phyloP scores from a whole-genome alignment of 345 rosid species.

The Brassica nigra region DNA sequence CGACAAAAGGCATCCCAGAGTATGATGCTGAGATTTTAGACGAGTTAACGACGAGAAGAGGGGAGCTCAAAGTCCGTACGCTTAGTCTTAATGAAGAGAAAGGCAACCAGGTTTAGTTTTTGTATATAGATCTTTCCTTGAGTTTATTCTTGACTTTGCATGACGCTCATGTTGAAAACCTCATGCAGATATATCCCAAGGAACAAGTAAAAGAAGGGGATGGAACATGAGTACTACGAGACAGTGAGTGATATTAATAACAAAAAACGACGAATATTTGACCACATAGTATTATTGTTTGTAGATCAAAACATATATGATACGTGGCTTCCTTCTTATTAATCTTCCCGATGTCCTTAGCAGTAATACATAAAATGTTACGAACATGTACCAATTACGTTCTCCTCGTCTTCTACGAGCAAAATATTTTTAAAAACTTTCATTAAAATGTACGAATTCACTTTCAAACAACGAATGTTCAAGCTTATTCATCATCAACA shows the following conservation, averaged over 20 bases:
- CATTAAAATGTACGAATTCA: not conserved
- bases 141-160: not conserved
- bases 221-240: conserved; percentile 10
- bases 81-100: conserved; percentile 43
- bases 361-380: not conserved
- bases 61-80: conserved; percentile 67
- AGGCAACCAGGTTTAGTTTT: conserved; percentile 36
- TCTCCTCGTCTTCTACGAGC: not conserved
- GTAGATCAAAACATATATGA: conserved; percentile 9
- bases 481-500: not conserved
- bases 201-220: conserved; percentile 2
- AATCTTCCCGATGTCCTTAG: not conserved
- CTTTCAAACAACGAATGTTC: not conserved
- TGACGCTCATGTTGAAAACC: not conserved
- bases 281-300: not conserved
- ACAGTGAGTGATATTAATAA: not conserved
- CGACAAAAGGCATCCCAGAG: conserved; percentile 15
- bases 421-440: not conserved
- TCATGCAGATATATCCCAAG: conserved; percentile 32
- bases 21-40: conserved; percentile 60
- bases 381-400: not conserved
- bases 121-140: not conserved
- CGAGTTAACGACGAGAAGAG: conserved; percentile 77
- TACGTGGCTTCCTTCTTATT: not conserved
- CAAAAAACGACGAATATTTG: not conserved